These are phyloP conservation scores for Tarenaya hassleriana DNA, from an alignment of 345 rosid genomes.

Conservation along the genomic window DNA sequence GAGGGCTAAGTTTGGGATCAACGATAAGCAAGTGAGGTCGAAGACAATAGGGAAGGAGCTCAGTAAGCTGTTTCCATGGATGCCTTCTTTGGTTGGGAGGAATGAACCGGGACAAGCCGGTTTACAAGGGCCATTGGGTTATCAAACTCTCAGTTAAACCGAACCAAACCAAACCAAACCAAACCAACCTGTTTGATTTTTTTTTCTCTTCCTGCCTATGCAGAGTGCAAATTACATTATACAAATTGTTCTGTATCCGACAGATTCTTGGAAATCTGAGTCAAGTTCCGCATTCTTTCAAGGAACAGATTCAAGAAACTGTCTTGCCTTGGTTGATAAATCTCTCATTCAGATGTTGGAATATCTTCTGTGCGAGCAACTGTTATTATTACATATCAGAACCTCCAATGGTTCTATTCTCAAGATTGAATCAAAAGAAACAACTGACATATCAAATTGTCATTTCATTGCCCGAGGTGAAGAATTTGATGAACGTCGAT, in stretches of 20 bases:
- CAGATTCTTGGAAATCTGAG: too few relatives aligned
- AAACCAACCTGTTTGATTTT: neutral
- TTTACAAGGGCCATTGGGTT: conserved; percentile 72
- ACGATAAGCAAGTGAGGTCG: conserved; percentile 46
- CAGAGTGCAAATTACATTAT: conserved; percentile 7
- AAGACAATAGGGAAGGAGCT: conserved; percentile 61
- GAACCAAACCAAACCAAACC: conserved; percentile 11
- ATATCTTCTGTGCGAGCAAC: too few relatives aligned
- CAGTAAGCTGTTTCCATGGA: conserved; percentile 85
- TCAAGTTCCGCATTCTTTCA: too few relatives aligned
- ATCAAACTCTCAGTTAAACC: conserved; percentile 72
- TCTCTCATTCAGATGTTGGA: too few relatives aligned
- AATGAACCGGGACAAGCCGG: conserved; percentile 48
- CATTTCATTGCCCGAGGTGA: conserved; percentile 24
- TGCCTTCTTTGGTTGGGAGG: conserved; percentile 66
- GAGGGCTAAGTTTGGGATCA: conserved; percentile 90
- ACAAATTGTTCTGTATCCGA: too few relatives aligned
- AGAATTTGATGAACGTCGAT: conserved; percentile 47
- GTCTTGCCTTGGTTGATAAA: too few relatives aligned
- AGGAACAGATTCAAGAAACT: too few relatives aligned
- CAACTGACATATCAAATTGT: too few relatives aligned
- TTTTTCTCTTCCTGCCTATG: too few relatives aligned
- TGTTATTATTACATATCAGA: too few relatives aligned
- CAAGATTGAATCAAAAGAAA: too few relatives aligned
- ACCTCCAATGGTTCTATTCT: too few relatives aligned